A percentile compares a stretch with the other conserved stretches of the same genome.
These are phyloP conservation scores for Penicillium sp. DNA, from an alignment of 2,329 filamentous ascomycete genomes.

Conservation along the genomic window DNA sequence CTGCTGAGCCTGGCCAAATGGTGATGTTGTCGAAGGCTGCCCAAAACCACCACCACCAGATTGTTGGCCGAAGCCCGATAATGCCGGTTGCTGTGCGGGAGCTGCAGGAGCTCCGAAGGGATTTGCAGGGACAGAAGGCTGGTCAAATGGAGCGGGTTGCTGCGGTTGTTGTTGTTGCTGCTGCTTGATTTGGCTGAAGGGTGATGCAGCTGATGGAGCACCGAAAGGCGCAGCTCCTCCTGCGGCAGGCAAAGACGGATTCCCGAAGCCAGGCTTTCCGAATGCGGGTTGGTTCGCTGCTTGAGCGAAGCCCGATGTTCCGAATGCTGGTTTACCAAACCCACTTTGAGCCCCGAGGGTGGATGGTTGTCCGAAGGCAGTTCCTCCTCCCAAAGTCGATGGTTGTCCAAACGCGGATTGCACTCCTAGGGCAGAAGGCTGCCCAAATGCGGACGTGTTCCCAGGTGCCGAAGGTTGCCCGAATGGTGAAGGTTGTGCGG, in stretches of 20 bases:
- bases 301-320: constrained; percentile 26
- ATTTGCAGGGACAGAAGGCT: constrained; percentile 28
- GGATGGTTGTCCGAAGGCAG: constrained; percentile 24
- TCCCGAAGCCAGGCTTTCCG: constrained; percentile 5
- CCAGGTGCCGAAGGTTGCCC: constrained; percentile 24
- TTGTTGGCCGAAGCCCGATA: constrained; percentile 6
- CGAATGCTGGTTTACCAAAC: constrained; percentile 14
- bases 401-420: constrained; percentile 31
- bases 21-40: constrained; percentile 15
- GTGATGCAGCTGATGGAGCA: background rate
- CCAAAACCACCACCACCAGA: constrained; percentile 27
- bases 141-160: constrained; percentile 34
- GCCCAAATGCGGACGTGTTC: constrained; percentile 34
- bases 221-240: background rate
- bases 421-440: constrained; percentile 27
- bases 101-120: constrained; percentile 9
- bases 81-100: constrained; percentile 17
- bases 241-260: background rate
- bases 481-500: constrained; percentile 19
- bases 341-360: constrained; percentile 8
- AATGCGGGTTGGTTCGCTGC: constrained; percentile 3
- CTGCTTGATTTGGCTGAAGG: constrained; percentile 16
- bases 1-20: constrained; percentile 13
- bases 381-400: constrained; percentile 4
- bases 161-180: constrained; percentile 4